Evolutionary conservation across 495 filamentous ascomycete genomes (phyloP).

Genomic region (Acidomyces sp.): DNA sequence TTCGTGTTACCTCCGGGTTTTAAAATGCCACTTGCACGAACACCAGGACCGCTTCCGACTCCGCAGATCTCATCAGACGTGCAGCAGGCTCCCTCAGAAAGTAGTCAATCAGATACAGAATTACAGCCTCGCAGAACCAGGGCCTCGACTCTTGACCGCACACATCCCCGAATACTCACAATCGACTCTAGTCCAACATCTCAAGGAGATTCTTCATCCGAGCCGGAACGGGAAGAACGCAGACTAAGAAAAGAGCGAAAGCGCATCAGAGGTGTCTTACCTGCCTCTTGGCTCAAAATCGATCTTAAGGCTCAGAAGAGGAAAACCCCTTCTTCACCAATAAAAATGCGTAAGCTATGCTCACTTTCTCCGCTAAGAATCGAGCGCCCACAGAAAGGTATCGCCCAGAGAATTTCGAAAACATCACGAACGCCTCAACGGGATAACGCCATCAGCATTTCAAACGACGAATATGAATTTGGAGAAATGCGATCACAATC

Average conservation of each 20-base stretch:
- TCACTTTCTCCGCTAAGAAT: conserved; percentile 15
- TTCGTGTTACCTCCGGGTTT: conserved; percentile 7
- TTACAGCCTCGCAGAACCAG: background rate
- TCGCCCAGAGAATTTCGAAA: conserved; percentile 27
- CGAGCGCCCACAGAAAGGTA: conserved; percentile 36
- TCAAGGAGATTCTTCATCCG: background rate
- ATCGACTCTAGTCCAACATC: conserved; percentile 4
- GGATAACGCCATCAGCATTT: conserved; percentile 12
- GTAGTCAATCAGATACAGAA: background rate
- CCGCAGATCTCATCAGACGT: conserved; percentile 15
- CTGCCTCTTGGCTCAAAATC: conserved; percentile 78
- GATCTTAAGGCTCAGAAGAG: conserved; percentile 33
- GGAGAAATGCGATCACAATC: background rate
- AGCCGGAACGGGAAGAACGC: conserved; percentile 15
- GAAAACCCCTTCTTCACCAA: conserved; percentile 29
- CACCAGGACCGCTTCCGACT: conserved; percentile 20
- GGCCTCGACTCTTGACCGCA: background rate
- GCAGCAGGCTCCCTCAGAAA: background rate
- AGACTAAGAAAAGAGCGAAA: conserved; percentile 34
- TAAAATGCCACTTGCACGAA: conserved; percentile 22
- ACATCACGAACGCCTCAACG: conserved; percentile 9
- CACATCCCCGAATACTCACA: background rate
- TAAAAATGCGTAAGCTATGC: conserved; percentile 21
- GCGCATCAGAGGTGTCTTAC: conserved; percentile 70
- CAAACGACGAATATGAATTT: conserved; percentile 5